Base-by-base conservation (phyloP, 257 asterid species). In the Ilex aquifolium region DNA sequence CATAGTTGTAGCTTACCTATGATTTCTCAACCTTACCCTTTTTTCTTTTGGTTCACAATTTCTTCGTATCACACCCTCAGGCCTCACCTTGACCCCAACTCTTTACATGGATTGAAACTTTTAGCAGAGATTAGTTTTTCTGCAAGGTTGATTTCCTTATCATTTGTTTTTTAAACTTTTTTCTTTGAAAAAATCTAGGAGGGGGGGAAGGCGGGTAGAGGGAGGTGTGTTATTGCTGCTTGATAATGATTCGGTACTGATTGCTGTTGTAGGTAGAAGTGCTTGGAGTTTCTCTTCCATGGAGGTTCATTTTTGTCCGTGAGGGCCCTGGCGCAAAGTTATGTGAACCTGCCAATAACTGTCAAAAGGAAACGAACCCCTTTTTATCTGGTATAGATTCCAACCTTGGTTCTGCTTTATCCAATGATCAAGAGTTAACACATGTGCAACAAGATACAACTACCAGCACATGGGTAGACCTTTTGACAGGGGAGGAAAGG, bases 281-380 rank as follows among this genome's bases (percentile, higher is more conserved):
- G 65, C 95, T 85, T 72, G 97, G 99, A 67, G 90, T 84, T 68
- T 72, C 90, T 72, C 91, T 92, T 78, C 97, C 97, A 40, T 92
- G 99, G 99, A 89, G 86, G 74, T 79, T 82, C 67, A 74, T 89
- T 67, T 71, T 83, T 69, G 78, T 81, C 71, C 72, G 73, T 61
- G 87, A 87, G 73, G 90, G 80, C 68, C 73, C 71, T 60, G 81
- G 78, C 67, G 68, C 77, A 65, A 76, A 76, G 67, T 73, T 80
- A 67, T 59, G 67, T 70, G 77, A 74, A 65, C 68, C 56, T 68
- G 72, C 71, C 69, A 72, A 60, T 63, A 63, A 66, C 62, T 80
- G 71, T 63, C 66, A 60, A 59, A 72, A 72, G 68, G 85, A 68
- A 72, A 36, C 54, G 55, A 76, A 79, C 67, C 69, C 78, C 57